Base-by-base conservation (phyloP, 23 red algal species). In the Pyropia haitanensis region DNA sequence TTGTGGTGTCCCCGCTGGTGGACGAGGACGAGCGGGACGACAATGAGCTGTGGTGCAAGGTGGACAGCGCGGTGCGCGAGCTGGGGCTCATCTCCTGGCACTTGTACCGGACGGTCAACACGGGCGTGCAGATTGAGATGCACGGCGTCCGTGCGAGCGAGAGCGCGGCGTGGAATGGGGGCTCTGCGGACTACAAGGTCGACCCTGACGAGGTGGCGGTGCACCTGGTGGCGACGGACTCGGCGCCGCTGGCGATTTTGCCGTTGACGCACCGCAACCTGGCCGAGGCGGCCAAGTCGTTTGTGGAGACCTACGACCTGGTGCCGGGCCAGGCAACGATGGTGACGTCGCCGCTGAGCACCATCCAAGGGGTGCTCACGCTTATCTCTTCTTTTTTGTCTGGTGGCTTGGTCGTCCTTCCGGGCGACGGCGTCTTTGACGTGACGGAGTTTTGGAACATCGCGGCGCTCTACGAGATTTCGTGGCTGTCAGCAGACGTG, bases 301-400 rank as follows among this genome's bases (percentile, higher is more conserved):
- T 90, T 65, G 61, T 65, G 1, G 75, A 76, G n/a, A 77, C 85
- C 2, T 90, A 90, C 57, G 52, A 24, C 24, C 64, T 90, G 58
- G 62, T 63, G 10, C 52, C 65, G 0, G 85, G 71, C 24, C 55
- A 67, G 31, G 55, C 52, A 13, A 81, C 85, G 17, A 27, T 90
- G 25, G 34, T 90, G 2, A 46, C 53, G 13, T 73, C 64, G 21
- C 53, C 65, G 2, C 56, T 90, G 16, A 61, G 65, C 53, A 52
- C 19, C 20, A 82, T 90, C 25, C 85, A 90, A 15, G 75, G 85
- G 5, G 24, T 90, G 1, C 53, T 90, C 62, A 65, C 61, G 16
- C 58, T 80, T 3, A 54, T 80, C 30, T 61, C 76, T 2, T 50
- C 75, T 18, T 66, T 90, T 14, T 76, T 79, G 21, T 76, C 85